Percentiles rank a stretch among this genome's conserved stretches.
Evolutionary conservation across 495 filamentous ascomycete species (phyloP).

Genomic region (Xylaria telfairii): DNA sequence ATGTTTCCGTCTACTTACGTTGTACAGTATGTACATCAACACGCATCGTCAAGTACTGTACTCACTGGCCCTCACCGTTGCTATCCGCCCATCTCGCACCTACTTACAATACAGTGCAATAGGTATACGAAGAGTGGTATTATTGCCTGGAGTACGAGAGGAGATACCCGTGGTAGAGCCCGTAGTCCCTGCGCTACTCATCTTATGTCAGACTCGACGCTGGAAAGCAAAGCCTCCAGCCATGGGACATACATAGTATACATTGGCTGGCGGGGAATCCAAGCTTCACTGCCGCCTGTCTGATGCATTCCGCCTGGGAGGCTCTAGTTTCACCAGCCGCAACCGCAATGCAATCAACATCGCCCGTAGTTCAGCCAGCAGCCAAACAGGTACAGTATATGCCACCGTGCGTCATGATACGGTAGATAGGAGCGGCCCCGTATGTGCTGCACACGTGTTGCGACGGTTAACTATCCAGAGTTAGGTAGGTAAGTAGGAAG

Average conservation of each 20-base stretch:
- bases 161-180: background rate
- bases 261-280: background rate
- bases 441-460: slow-evolving; percentile 4
- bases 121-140: background rate
- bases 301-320: background rate
- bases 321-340: slow-evolving; percentile 9
- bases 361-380: background rate
- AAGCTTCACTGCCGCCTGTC: background rate
- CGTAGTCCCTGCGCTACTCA: background rate
- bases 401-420: background rate
- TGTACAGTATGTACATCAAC: background rate
- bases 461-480: background rate
- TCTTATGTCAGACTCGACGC: slow-evolving; percentile 9
- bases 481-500: background rate
- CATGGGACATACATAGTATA: no score
- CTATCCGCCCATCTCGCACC: background rate
- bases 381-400: background rate
- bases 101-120: no score
- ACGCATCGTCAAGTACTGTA: background rate
- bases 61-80: slow-evolving; percentile 1
- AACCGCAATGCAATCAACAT: background rate
- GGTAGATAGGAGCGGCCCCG: background rate
- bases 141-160: background rate
- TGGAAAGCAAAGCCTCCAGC: background rate
- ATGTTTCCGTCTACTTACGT: background rate